A percentile compares a stretch with the other conserved stretches of the same genome.
These are phyloP conservation scores for Hyphodiscus sp. DNA, from an alignment of 2,329 filamentous ascomycete genomes.

Conservation along the genomic window DNA sequence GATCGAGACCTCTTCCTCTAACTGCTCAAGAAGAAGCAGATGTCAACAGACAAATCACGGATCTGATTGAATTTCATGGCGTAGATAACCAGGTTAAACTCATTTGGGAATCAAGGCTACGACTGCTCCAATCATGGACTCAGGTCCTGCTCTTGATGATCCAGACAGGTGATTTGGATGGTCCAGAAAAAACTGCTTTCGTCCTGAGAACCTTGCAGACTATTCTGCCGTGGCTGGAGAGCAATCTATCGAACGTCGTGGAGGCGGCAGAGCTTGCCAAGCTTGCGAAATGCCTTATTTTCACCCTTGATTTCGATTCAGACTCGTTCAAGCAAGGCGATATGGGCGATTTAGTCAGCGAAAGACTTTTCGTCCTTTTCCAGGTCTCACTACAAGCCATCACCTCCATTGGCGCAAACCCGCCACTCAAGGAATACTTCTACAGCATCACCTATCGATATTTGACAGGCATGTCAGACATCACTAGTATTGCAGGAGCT, in stretches of 20 bases:
- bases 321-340: conserved; percentile 36
- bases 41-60: conserved; percentile 52
- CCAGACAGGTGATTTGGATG: conserved; percentile 72
- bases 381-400: conserved; percentile 78
- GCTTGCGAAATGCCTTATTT: conserved; percentile 66
- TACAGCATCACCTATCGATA: conserved; percentile 91
- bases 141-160: conserved; percentile 79
- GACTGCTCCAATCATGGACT: conserved; percentile 75
- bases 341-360: conserved; percentile 69
- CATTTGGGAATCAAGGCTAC: conserved; percentile 46
- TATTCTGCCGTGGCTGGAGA: conserved; percentile 80
- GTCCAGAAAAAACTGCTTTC: conserved; percentile 65
- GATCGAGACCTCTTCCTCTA: conserved; percentile 39
- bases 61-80: conserved; percentile 54
- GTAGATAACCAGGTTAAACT: conserved; percentile 59
- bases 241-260: conserved; percentile 58
- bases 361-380: conserved; percentile 88
- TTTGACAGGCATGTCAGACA: conserved; percentile 58
- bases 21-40: conserved; percentile 41
- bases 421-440: conserved; percentile 72
- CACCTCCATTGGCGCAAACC: conserved; percentile 62
- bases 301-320: conserved; percentile 57
- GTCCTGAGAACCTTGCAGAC: conserved; percentile 82
- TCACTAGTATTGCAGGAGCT: conserved; percentile 43
- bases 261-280: conserved; percentile 72